These are phyloP conservation scores for Boletellus ananas DNA, from an alignment of 768 basidiomycete genomes.

Conservation along the genomic window DNA sequence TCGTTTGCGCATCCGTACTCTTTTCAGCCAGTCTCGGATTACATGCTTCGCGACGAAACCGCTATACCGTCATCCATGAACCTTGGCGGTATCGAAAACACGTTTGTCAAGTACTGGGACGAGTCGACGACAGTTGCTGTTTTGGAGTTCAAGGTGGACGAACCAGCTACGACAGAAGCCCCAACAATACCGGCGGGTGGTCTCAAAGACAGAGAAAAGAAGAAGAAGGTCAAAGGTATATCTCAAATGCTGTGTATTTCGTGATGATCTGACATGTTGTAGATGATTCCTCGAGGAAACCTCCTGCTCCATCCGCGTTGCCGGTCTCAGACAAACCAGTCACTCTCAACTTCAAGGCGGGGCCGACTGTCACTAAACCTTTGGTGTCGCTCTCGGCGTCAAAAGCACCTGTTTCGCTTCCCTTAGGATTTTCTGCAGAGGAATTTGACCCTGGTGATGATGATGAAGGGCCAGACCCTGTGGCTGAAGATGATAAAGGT, in stretches of 20 bases:
- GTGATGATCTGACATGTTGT: slow-evolving; percentile 12
- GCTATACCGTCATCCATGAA: slow-evolving; percentile 63
- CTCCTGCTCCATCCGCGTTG: slow-evolving; percentile 59
- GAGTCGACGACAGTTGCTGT: slow-evolving; percentile 73
- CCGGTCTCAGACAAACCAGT: slow-evolving; percentile 81
- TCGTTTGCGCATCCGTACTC: slow-evolving; percentile 93
- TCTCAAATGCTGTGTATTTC: neutral
- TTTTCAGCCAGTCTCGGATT: slow-evolving; percentile 77
- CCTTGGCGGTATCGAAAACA: slow-evolving; percentile 68
- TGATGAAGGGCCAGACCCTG: slow-evolving; percentile 40
- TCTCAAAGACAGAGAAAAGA: slow-evolving; percentile 58
- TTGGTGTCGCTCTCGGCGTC: slow-evolving; percentile 19
- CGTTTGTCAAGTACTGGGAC: slow-evolving; percentile 91
- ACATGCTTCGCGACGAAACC: slow-evolving; percentile 72
- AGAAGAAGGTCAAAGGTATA: slow-evolving; percentile 55
- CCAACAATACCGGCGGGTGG: slow-evolving; percentile 35
- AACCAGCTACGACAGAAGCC: slow-evolving; percentile 35
- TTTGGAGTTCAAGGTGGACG: slow-evolving; percentile 76
- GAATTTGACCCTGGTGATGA: slow-evolving; percentile 45
- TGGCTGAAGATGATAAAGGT: slow-evolving; percentile 47
- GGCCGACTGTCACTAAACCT: slow-evolving; percentile 18
- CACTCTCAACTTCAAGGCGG: slow-evolving; percentile 67
- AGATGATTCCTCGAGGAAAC: slow-evolving; percentile 35
- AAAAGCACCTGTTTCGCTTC: slow-evolving; percentile 38
- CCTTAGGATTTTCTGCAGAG: slow-evolving; percentile 67